Base-by-base conservation (phyloP, 257 asterid species). In the Solanum neorickii region DNA sequence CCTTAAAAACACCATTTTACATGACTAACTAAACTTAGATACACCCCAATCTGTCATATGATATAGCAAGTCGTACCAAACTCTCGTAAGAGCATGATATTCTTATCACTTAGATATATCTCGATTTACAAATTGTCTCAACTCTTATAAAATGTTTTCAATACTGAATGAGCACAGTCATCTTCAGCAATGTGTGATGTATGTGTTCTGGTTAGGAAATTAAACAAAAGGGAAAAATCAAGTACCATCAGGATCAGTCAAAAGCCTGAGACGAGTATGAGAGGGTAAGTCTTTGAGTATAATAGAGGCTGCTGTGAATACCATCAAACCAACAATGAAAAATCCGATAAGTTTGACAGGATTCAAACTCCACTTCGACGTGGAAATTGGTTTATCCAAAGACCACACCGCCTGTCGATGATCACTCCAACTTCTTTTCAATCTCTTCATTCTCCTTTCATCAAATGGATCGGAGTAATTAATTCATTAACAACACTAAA, bases 171-270 rank as follows among this genome's bases (percentile, higher is more conserved):
- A 35, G 7, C 39, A 35, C 7, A 35, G 39, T 35, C 7, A 35
- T 35, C 39, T 35, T 37, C 23, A 49, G 65, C n/a, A 7, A 56
- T 18, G n/a, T 56, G n/a, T 56, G 65, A 18, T 18, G n/a, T 18
- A 56, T 56, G 10, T 56, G 20, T 56, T 56, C 62, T 56, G 21
- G 65, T 3, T 56, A 56, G 23, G 65, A 16, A 59, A 59, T 59
- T 59, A 75, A 59, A 59, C 5, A 21, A 59, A 59, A 59, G 27
- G 11, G 7, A 76, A 27, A 27, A 41, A 20, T 74, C 49, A 77
- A 47, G 83, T 88, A 95, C 98, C 98, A 91, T 91, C 89, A 80
- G 94, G 91, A 23, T 90, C 91, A 75, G 87, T 91, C 82, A 89
- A 89, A 29, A 92, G 84, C 94, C 93, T 89, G 66, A 91, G 85